Base-by-base conservation (phyloP, 805 yeast species). In the Pichia nakasei region DNA sequence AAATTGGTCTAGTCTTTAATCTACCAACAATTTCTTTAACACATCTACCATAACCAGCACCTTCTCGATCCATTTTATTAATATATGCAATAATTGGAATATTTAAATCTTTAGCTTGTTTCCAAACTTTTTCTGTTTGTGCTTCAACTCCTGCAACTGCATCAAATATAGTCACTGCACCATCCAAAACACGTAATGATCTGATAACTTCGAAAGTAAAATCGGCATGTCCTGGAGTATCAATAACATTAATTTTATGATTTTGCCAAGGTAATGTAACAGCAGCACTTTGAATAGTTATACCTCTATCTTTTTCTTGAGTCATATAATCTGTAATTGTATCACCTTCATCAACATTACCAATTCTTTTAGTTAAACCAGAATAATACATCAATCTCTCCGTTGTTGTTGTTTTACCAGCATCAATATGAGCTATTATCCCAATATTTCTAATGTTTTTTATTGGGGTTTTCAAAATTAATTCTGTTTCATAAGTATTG, bases 111-210 rank as follows among this genome's bases (percentile, higher is more conserved):
- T 66, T 67, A 1, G 96, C 89, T 61, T 89, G 96, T 49, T 74
- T 76, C 97, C 97, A 93, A 3, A 93, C 97, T 57, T 88, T 91
- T 59, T 89, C 97, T 0, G 98, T 91, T 62, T 93, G 97, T 0
- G 97, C 93, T 60, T 93, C 98, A 1, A 93, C 98, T 12, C 98
- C 98, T 2, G 96, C 97, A 9, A 91, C 97, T 1, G 85, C 95
- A 65, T 93, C 98, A 42, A 93, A 64, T 9, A 93, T 85, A 0
- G 95, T 83, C 8, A 93, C 94, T 1, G 91, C 94, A 4, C 97
- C 97, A 65, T 93, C 98, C 9, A 93, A 66, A 2, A 93, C 97
- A 49, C 96, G 73, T 45, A 93, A 70, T 0, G 97, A 82, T 44
- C 97, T 67, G 2, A 78, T 85, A 5, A 93, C 98, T 63, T 93